Conservation (phyloP, 2,329 filamentous ascomycete genomes). For the Xylaria sp. region DNA sequence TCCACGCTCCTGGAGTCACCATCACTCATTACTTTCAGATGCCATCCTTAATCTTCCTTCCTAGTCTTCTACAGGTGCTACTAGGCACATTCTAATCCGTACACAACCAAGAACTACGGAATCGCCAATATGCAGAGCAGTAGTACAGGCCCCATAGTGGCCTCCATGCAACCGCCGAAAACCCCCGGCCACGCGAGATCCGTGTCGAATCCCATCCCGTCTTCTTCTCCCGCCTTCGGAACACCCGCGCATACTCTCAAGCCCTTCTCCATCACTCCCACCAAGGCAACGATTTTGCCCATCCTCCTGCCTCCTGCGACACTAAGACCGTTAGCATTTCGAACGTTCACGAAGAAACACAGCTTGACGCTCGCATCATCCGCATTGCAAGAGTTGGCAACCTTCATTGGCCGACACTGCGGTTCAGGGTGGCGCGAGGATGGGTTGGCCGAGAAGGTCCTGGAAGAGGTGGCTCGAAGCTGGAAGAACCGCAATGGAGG, state of each 20-base stretch:
- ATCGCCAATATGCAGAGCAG: constrained; percentile 25
- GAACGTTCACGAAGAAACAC: constrained; percentile 96
- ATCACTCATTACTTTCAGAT: not conserved
- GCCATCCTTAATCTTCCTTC: not conserved
- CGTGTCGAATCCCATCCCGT: constrained; percentile 61
- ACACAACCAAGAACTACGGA: not conserved
- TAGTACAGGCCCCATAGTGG: constrained; percentile 29
- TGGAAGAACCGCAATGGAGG: constrained; percentile 90
- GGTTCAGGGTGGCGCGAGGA: constrained; percentile 96
- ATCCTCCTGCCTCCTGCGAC: constrained; percentile 85
- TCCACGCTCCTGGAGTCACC: constrained; percentile 1
- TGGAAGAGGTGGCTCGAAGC: constrained; percentile 83
- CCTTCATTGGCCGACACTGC: constrained; percentile 89
- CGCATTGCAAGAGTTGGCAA: constrained; percentile 75
- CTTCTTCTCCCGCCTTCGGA: constrained; percentile 84
- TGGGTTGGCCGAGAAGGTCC: constrained; percentile 81
- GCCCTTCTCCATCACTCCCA: constrained; percentile 50
- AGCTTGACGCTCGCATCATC: constrained; percentile 86
- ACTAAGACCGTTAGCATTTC: constrained; percentile 83
- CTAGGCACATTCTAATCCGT: not conserved
- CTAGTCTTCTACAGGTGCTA: not conserved
- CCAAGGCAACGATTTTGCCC: constrained; percentile 65
- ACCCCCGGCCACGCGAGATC: constrained; percentile 29
- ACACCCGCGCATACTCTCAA: constrained; percentile 77
- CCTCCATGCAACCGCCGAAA: constrained; percentile 37